phyloP scores from a whole-genome alignment of 2,329 filamentous ascomycete genomes.

The Torrubiella hemipterigena region DNA sequence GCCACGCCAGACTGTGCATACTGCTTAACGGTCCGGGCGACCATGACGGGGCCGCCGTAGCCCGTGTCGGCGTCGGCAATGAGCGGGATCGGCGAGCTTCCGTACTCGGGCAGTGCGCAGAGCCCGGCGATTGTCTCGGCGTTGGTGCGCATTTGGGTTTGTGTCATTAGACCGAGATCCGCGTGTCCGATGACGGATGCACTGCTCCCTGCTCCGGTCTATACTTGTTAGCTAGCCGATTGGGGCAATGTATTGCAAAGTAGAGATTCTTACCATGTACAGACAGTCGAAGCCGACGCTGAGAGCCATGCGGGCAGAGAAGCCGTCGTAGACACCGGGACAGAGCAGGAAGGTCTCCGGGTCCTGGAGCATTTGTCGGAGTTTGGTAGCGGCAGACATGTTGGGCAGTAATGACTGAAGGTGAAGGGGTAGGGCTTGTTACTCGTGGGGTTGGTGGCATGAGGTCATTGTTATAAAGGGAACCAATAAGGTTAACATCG shows the following conservation, averaged over 20 bases:
- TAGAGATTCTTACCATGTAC: conserved; percentile 47
- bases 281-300: conserved; percentile 50
- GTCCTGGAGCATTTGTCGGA: too few relatives aligned
- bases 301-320: conserved; percentile 51
- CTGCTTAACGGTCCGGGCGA: neutral
- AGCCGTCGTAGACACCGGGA: conserved; percentile 58
- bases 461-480: too few relatives aligned
- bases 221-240: neutral
- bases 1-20: neutral
- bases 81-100: neutral
- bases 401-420: too few relatives aligned
- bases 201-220: neutral
- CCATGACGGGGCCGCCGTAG: neutral
- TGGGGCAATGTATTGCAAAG: neutral
- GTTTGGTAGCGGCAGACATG: too few relatives aligned
- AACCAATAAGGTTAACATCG: too few relatives aligned
- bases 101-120: too few relatives aligned
- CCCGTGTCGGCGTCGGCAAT: neutral
- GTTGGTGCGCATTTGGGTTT: neutral
- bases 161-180: neutral
- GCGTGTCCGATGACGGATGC: neutral
- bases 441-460: too few relatives aligned
- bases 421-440: too few relatives aligned
- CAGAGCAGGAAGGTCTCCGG: too few relatives aligned
- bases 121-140: neutral